Base-by-base conservation (phyloP, 2,329 filamentous ascomycete species). In the Geosmithia putterillii region DNA sequence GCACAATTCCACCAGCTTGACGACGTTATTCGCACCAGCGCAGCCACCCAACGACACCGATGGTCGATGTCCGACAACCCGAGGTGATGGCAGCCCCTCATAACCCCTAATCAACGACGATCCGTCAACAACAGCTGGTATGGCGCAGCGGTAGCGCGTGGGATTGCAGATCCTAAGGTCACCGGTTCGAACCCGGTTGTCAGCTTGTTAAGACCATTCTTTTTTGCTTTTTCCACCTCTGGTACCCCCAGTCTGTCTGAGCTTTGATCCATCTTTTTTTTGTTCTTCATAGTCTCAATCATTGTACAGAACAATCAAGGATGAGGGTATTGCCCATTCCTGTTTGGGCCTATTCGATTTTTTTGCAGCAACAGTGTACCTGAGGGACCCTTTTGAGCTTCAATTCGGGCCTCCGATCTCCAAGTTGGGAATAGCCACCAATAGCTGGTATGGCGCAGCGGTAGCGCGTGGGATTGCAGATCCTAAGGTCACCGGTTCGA, bases 101-200 rank as follows among this genome's bases (percentile, higher is more conserved):
- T 32, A 32, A 12, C 15, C 28, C 5, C 10, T 12, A 32, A 12
- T 32, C 4, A 12, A 14, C 10, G 28, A 6, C 10, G 10, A 6
- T 12, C 10, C 3, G 10, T 32, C 28, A 32, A 32, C 28, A 12
- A 12, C 28, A 12, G 28, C 28, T 32, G 28, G 28, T 14, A 32
- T 40, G 38, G 38, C 38, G 38, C 38, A 40, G 38, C 38, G 38
- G 38, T 40, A 40, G 38, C 38, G 38, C 38, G 38, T 40, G 38
- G 38, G 38, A 40, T 40, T 40, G 38, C 38, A 40, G 38, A 40
- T 40, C 38, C 38, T 40, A 40, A 40, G 38, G 38, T 40, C 38
- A 20, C 19, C 23, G 38, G 38, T 40, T 40, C 38, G 23, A 40
- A 40, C 23, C 38, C 38, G 38, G 38, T 20, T 23, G 20, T 15